Evolutionary conservation across 768 basidiomycete genomes (phyloP).

Genomic region (Chiua virens): DNA sequence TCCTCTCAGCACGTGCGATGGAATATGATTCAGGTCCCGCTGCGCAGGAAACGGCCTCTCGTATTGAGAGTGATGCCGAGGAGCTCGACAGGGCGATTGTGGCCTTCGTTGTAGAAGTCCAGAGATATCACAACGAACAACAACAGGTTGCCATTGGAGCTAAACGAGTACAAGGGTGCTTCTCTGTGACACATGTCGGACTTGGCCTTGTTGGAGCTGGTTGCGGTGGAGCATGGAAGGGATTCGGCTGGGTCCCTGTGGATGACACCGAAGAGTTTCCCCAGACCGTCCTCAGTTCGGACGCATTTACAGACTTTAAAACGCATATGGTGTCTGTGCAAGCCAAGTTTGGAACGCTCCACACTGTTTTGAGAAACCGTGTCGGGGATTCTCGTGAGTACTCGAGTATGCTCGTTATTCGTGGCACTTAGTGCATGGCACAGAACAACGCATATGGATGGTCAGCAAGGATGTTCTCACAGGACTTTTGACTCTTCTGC

Average conservation of each 20-base stretch:
- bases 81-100: conserved; percentile 73
- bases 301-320: conserved; percentile 56
- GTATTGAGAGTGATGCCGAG: conserved; percentile 74
- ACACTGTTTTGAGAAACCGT: conserved; percentile 23
- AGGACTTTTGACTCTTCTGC: conserved; percentile 57
- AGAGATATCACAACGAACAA: conserved; percentile 46
- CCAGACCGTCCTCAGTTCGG: conserved; percentile 46
- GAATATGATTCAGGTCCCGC: conserved; percentile 73
- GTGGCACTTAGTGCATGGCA: conserved; percentile 4
- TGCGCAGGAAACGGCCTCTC: conserved; percentile 59
- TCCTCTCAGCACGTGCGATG: conserved; percentile 88
- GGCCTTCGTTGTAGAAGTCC: conserved; percentile 70
- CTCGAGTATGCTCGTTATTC: neutral
- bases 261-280: conserved; percentile 50
- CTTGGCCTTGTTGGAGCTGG: conserved; percentile 81
- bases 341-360: conserved; percentile 42
- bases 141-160: conserved; percentile 24
- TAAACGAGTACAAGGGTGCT: conserved; percentile 62
- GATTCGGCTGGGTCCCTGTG: conserved; percentile 75
- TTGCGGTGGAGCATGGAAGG: conserved; percentile 74
- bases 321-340: conserved; percentile 49
- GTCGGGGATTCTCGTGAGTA: conserved; percentile 26
- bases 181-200: conserved; percentile 64
- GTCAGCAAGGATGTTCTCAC: conserved; percentile 53
- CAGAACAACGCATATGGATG: conserved; percentile 30